Conservation (phyloP, 306 rosid genomes). For the Trifolium fragiferum region DNA sequence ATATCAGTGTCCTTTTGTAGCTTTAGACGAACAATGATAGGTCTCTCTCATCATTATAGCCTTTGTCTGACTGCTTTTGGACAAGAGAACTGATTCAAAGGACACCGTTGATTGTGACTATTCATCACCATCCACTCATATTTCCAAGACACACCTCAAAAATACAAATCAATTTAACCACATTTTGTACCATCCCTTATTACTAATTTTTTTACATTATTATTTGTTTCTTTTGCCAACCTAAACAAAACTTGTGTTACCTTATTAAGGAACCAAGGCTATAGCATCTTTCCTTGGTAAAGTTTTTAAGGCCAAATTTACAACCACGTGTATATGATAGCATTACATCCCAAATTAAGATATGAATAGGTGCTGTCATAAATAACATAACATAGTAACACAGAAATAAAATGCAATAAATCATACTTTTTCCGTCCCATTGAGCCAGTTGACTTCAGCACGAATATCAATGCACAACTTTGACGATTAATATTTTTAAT, state of each 20-base stretch:
- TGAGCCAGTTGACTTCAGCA: too few relatives aligned
- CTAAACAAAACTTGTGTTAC: slow-evolving; percentile 35
- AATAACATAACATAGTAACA: slow-evolving; percentile 29
- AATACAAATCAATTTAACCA: slow-evolving; percentile 11
- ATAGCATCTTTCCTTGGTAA: slow-evolving; percentile 41
- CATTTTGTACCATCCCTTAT: slow-evolving; percentile 25
- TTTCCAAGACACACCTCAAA: slow-evolving; percentile 59
- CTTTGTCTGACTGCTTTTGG: slow-evolving; percentile 94
- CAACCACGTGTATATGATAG: slow-evolving; percentile 32
- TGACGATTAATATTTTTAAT: too few relatives aligned
- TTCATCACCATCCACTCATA: slow-evolving; percentile 71
- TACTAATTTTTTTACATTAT: background rate
- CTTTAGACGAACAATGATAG: slow-evolving; percentile 63
- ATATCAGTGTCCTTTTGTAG: slow-evolving; percentile 49
- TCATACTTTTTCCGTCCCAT: too few relatives aligned
- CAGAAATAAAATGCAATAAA: slow-evolving; percentile 18
- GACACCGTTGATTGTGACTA: slow-evolving; percentile 85
- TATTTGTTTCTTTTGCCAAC: slow-evolving; percentile 23
- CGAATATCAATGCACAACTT: too few relatives aligned
- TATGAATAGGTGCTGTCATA: slow-evolving; percentile 47
- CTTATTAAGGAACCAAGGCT: slow-evolving; percentile 40
- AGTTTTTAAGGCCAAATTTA: slow-evolving; percentile 41
- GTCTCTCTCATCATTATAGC: slow-evolving; percentile 88
- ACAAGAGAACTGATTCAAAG: slow-evolving; percentile 91
- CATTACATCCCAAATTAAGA: slow-evolving; percentile 52